Evolutionary conservation across 2,329 filamentous ascomycete genomes (phyloP), one percentile per base, ranked within the genome.

Genomic region (Pyrenochaeta sp.): DNA sequence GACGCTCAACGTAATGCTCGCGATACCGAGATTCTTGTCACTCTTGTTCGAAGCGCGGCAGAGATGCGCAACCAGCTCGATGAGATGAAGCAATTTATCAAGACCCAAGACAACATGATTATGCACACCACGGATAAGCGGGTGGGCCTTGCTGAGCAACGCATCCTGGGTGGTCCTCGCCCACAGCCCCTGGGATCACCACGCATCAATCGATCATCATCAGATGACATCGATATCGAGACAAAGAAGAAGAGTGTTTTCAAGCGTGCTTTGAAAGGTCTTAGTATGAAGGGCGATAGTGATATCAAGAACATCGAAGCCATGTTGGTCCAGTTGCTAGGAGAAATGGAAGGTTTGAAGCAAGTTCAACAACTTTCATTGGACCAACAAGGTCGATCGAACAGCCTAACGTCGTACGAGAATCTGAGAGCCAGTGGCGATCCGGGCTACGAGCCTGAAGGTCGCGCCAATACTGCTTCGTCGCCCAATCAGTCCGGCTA

Each of bases 41-140:
- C 95, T 0, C 85, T 99, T 29, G 95, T 99, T 56, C 89, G 94
- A 54, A 93, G 92, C 49, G 94, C 95, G 3, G 89, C 95, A 11
- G 95, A 99, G 77, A 98, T 98, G 93, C 91, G 94, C 60, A 96
- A 91, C 64, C 96, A 92, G 0, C 96, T 98, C 71, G 91, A 96
- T 62, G 93, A 97, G 67, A 90, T 99, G 83, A 97, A 95, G 81
- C 90, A 89, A 60, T 89, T 96, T 69, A 90, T 99, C 56, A 89
- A 90, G 44, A 90, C 96, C 61, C 94, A 96, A 55, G 94, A 97
- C 69, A 91, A 91, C 54, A 85, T 92, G 68, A 90, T 98, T 68
- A 91, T 97, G 76, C 88, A 90, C 33, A 88, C 90, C 58, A 90
- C 91, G n/a, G 89, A 93, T 66, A 90, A 91, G 67, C 91, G 94